Conservation (phyloP, 192 early-diverging fungal genomes). For the Gryganskiella cystojenkinii region DNA sequence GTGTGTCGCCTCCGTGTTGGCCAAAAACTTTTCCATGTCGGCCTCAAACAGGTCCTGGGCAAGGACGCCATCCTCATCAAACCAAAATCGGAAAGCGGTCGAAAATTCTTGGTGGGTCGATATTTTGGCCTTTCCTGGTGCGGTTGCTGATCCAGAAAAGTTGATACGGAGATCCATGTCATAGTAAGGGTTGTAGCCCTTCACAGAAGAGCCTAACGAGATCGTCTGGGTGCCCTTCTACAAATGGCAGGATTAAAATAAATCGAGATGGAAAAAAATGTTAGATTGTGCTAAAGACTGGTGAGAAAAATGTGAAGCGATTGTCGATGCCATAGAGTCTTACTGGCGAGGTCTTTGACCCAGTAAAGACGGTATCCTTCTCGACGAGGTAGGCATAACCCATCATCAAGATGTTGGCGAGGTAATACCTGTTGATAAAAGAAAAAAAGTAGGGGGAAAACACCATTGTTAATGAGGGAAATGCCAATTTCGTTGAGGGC, state of each 20-base stretch:
- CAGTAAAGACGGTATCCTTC: conserved; percentile 75
- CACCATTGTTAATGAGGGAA: no score
- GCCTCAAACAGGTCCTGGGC: conserved; percentile 62
- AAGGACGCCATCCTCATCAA: conserved; percentile 74
- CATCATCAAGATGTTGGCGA: conserved; percentile 61
- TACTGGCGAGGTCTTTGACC: conserved; percentile 60
- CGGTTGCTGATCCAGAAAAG: conserved; percentile 4
- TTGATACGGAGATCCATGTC: conserved; percentile 61
- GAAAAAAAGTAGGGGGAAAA: neutral
- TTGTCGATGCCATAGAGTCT: no score
- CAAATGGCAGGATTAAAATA: neutral
- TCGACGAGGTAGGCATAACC: conserved; percentile 70
- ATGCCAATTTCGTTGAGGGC: no score
- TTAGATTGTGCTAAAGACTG: no score
- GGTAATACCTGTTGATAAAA: conserved; percentile 44
- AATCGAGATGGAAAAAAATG: neutral
- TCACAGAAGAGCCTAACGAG: conserved; percentile 61
- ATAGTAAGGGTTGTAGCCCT: conserved; percentile 64
- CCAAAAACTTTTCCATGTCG: conserved; percentile 60
- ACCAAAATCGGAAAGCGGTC: conserved; percentile 71
- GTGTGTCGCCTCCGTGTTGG: conserved; percentile 62
- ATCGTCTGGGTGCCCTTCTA: conserved; percentile 61
- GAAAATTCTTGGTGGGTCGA: conserved; percentile 62
- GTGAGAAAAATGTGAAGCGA: no score
- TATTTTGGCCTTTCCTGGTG: conserved; percentile 51